Evolutionary conservation across 1,284 basidiomycete genomes (phyloP).

Genomic region (Rhodotorula sp.): DNA sequence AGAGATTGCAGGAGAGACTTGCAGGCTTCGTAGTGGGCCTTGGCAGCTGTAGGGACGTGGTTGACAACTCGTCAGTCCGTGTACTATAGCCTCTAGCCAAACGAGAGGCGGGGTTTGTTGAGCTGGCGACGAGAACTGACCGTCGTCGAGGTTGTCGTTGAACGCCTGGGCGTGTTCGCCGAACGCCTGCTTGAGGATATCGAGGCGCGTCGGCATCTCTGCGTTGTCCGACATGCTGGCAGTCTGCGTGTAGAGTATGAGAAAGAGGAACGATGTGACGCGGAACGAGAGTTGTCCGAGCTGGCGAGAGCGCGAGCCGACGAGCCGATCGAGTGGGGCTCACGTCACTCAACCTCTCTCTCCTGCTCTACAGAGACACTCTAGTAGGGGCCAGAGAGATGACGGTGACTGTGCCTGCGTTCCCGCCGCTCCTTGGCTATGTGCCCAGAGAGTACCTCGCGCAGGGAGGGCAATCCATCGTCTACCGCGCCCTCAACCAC

Average conservation of each 20-base stretch:
- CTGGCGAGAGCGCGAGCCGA: background rate
- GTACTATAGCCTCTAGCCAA: too few species aligned
- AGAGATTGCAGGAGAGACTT: background rate
- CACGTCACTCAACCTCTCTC: background rate
- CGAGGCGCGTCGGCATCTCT: constrained; percentile 3
- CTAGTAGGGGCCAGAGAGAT: too few species aligned
- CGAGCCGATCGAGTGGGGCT: background rate
- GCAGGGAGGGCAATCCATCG: constrained; percentile 60
- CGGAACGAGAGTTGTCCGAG: background rate
- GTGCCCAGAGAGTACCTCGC: constrained; percentile 71
- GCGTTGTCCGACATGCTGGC: constrained; percentile 5
- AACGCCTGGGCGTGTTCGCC: constrained; percentile 22
- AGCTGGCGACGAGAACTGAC: background rate
- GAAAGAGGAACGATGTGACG: background rate
- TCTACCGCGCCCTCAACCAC: constrained; percentile 36
- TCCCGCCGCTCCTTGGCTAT: constrained; percentile 56
- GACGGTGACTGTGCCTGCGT: background rate
- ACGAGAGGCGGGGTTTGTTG: background rate
- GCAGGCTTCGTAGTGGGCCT: constrained; percentile 37
- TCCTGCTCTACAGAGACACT: too few species aligned
- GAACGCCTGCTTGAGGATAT: constrained; percentile 28
- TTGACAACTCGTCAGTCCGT: background rate
- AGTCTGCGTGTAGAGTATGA: background rate
- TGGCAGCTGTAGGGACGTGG: constrained; percentile 1
- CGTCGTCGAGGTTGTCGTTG: constrained; percentile 25